Percentiles rank a stretch among this genome's conserved stretches.
Conservation (phyloP, 164 flowering plant species). For the Vitis labrusca region DNA sequence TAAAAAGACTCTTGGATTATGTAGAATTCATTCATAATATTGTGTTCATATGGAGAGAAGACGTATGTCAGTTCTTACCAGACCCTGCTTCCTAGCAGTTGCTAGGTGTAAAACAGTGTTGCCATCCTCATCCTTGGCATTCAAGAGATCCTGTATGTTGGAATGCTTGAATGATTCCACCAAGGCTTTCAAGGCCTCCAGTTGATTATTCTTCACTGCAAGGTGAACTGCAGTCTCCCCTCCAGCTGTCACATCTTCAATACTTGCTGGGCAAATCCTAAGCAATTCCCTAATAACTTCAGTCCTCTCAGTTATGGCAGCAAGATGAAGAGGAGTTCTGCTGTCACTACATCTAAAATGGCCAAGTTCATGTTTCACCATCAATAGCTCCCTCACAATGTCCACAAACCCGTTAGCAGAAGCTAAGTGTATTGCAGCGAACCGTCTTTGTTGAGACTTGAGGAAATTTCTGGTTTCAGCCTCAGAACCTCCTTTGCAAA, state of each 20-base stretch:
- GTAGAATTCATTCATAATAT: too few species aligned
- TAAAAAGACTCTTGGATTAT: too few species aligned
- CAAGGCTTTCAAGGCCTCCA: not conserved
- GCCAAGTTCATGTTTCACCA: not conserved
- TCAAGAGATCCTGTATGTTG: not conserved
- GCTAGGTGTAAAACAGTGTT: constrained; percentile 4
- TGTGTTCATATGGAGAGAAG: too few species aligned
- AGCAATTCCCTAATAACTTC: constrained; percentile 2
- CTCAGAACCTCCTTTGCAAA: not conserved
- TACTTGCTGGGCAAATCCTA: not conserved
- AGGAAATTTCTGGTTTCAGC: constrained; percentile 1
- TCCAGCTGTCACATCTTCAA: not conserved
- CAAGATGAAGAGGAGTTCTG: constrained; percentile 1
- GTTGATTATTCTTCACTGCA: constrained; percentile 5
- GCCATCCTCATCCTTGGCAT: constrained; percentile 1
- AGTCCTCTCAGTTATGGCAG: not conserved
- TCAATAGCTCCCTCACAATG: constrained; percentile 5
- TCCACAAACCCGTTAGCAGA: not conserved
- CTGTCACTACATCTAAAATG: not conserved
- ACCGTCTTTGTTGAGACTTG: constrained; percentile 1
- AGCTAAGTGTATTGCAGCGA: not conserved
- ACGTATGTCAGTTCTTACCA: not conserved
- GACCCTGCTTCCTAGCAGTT: not conserved
- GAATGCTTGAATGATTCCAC: not conserved
- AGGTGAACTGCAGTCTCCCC: constrained; percentile 13